Base-by-base conservation (phyloP, 805 yeast species). In the Tanozyma kutaoensis region DNA sequence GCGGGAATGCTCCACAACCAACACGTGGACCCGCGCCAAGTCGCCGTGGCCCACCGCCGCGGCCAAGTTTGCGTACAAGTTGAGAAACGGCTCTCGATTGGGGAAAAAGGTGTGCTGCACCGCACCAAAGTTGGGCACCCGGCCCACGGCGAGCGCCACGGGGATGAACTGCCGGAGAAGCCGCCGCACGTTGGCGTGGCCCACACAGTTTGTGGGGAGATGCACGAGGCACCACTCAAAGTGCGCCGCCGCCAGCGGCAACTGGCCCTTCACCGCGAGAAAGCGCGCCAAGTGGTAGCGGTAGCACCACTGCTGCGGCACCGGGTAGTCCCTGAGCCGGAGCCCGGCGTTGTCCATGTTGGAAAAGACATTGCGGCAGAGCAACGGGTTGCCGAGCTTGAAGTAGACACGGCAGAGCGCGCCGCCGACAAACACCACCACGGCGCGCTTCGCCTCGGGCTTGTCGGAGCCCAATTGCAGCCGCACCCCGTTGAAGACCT, bases 311-410 rank as follows among this genome's bases (percentile, higher is more conserved):
- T 66, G 61, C 34, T 69, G 69, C 12, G 58, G 45, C 23, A 39
- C 52, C 3, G 34, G 10, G 24, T 34, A 23, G 22, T 30, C 34
- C 11, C 24, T 22, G 0, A 60, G 58, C 26, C 66, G 52, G 24
- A 58, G 48, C 3, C 7, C 17, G 12, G 73, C 56, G 25, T 68
- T 66, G 37, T 65, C 69, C 54, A 73, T 64, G 43, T 72, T 73
- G 19, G 75, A 62, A 39, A 72, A 71, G 22, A 73, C 70, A 37
- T 73, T 72, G 20, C 71, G 61, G 46, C 80, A 73, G 12, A 71
- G 48, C 36, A 71, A 52, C 5, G 78, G 76, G 17, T 66, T 69
- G 17, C 58, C 64, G 14, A 73, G 60, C 22, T 46, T 50, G 41
- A 69, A 73, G 44, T 76, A 76, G 5, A 69, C 48, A 30, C 66